A percentile compares a stretch with the other conserved stretches of the same genome.
phyloP scores from a whole-genome alignment of 768 basidiomycete species.

The Mycena chlorophos region DNA sequence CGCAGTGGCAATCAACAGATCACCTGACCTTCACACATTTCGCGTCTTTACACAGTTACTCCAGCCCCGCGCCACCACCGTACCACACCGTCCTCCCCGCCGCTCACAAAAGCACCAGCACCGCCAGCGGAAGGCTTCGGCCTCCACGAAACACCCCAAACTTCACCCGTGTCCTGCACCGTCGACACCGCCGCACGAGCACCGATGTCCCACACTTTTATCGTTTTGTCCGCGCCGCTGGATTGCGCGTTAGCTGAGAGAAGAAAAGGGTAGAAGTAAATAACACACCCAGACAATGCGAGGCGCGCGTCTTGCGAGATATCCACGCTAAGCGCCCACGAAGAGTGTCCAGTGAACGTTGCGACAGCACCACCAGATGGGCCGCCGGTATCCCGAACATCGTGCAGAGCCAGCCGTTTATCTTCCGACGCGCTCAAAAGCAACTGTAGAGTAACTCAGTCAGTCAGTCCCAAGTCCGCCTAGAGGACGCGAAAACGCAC shows the following conservation, averaged over 20 bases:
- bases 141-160: conserved; percentile 84
- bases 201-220: conserved; percentile 85
- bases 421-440: conserved; percentile 91
- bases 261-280: background rate
- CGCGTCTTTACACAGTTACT: conserved; percentile 26
- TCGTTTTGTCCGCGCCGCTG: conserved; percentile 82
- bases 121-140: conserved; percentile 58
- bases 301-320: conserved; percentile 81
- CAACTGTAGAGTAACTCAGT: conserved; percentile 48
- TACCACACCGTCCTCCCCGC: conserved; percentile 73
- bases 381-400: conserved; percentile 65
- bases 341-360: conserved; percentile 82
- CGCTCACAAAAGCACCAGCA: conserved; percentile 69
- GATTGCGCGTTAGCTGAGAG: conserved; percentile 6
- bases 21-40: too few relatives aligned
- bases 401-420: conserved; percentile 86
- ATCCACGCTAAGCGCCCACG: conserved; percentile 85
- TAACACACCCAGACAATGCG: conserved; percentile 73
- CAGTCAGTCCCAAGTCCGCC: background rate
- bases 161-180: conserved; percentile 74
- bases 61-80: conserved; percentile 81
- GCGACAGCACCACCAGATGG: conserved; percentile 78
- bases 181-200: conserved; percentile 76
- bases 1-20: too few relatives aligned
- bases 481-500: conserved; percentile 43